Base-by-base conservation (phyloP, 805 yeast genomes). In the Dipodascopsis tothii region DNA sequence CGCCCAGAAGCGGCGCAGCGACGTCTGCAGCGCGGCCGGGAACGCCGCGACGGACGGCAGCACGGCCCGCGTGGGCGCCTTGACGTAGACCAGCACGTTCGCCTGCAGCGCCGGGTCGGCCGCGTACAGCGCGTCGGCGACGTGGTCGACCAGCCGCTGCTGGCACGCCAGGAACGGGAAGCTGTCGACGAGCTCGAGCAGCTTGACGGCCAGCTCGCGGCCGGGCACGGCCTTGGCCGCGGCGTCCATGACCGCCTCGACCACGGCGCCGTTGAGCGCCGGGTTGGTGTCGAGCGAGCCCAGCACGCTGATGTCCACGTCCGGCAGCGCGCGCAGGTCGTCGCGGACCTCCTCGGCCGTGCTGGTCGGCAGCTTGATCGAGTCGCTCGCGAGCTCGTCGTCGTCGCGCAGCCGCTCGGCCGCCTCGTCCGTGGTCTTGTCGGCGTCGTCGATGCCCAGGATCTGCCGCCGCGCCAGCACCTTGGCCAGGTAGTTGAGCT, bases 261-360 rank as follows among this genome's bases (percentile, higher is more conserved):
- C 83, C 43, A 83, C 70, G 57, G 81, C 86, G 44, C 92, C 90
- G 47, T 74, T 73, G 45, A 83, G 61, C 0, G 86, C 90, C 5
- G 90, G 88, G 56, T 82, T 83, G 21, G 85, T 76, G 39, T 84
- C 94, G n/a, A 81, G 80, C 50, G 79, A 78, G 21, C 96, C 96
- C 53, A 88, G 69, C 72, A 85, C 79, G 56, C 78, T 80, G 69
- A 85, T 72, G 59, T 87, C 92, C 25, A 87, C 84, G 51, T 87
- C 96, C 0, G 96, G 96, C 50, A 88, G 70, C 41, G 75, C 73
- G 44, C 80, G 77, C 58, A 88, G 69, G 25, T 58, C 61, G 45
- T 75, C 77, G 51, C 77, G 77, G 61, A 79, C 56, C 9, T 70
- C 30, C 30, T 25, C 30, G 9, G 30, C 30, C 14, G 30, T 25